Conservation (phyloP, 345 rosid genomes). For the Streptanthus diversifolius region DNA sequence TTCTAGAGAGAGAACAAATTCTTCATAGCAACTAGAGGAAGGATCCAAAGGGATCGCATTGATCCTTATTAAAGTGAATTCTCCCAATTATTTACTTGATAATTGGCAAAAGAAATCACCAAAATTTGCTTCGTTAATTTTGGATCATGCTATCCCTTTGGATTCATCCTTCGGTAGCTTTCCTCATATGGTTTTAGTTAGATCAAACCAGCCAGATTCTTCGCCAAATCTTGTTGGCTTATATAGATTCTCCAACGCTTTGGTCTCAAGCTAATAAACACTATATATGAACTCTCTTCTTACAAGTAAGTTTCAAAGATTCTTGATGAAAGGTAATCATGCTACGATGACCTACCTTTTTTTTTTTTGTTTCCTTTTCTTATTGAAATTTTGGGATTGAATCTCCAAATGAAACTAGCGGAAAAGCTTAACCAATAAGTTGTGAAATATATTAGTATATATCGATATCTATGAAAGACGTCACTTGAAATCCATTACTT, state of each 20-base stretch:
- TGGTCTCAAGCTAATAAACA: slow-evolving; percentile 6
- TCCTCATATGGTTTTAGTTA: background rate
- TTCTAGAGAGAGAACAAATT: slow-evolving; percentile 10
- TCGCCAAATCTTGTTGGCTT: background rate
- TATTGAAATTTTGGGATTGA: background rate
- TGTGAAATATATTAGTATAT: background rate
- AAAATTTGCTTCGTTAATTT: slow-evolving; percentile 66
- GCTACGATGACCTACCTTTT: background rate
- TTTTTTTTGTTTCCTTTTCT: background rate
- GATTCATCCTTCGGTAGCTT: slow-evolving; percentile 60
- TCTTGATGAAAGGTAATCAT: background rate
- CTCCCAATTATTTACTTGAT: slow-evolving; percentile 22
- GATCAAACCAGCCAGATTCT: background rate
- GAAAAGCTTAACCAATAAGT: background rate
- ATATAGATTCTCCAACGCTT: background rate
- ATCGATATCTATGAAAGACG: background rate
- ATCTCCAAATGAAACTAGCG: background rate
- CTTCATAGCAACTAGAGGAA: slow-evolving; percentile 65
- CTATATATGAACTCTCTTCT: background rate
- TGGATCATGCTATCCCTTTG: slow-evolving; percentile 92
- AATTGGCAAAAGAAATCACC: slow-evolving; percentile 59
- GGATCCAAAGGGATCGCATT: slow-evolving; percentile 99
- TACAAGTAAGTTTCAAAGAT: slow-evolving; percentile 7
- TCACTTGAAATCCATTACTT: background rate
- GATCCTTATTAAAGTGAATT: slow-evolving; percentile 55